A percentile compares a stretch with the other conserved stretches of the same genome.
Conservation (phyloP, 176 grass and related monocot species). For the Bromus sterilis region DNA sequence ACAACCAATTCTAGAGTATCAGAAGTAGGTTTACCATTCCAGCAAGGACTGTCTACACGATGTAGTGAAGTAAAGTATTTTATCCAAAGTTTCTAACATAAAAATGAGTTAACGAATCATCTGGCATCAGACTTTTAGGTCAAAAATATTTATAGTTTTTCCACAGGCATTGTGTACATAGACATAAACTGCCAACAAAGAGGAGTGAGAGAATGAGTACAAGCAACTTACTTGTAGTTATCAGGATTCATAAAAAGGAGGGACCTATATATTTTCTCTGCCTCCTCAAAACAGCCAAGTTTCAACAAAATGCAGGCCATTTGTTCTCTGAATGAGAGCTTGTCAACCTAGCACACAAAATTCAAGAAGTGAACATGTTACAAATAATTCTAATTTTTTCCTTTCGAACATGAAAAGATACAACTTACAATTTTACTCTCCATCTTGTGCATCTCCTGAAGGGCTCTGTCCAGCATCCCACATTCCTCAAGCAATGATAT, state of each 20-base stretch:
- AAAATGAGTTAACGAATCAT: constrained; percentile 3
- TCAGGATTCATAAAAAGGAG: constrained; percentile 99
- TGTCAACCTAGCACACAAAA: constrained; percentile 75
- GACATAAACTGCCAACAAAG: neutral
- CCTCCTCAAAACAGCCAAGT: constrained; percentile 64
- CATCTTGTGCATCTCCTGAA: constrained; percentile 87
- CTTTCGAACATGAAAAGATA: constrained; percentile 1
- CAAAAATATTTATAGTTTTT: no score
- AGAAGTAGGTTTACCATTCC: neutral
- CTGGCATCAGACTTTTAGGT: neutral
- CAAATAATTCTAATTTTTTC: neutral
- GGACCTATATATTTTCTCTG: constrained; percentile 69
- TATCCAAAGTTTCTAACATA: neutral
- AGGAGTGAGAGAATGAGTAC: neutral
- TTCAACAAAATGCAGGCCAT: constrained; percentile 88
- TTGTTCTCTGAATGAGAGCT: constrained; percentile 86
- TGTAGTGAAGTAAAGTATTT: neutral
- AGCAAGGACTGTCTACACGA: neutral
- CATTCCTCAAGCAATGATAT: constrained; percentile 93
- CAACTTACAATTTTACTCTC: constrained; percentile 80
- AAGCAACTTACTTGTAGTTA: constrained; percentile 72
- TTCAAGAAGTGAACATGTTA: constrained; percentile 11
- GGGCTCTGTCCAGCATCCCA: constrained; percentile 68
- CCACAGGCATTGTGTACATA: neutral
- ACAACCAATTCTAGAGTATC: constrained; percentile 4